These are phyloP conservation scores for Mariannaea sp. DNA, from an alignment of 2,329 filamentous ascomycete genomes.

Conservation along the genomic window DNA sequence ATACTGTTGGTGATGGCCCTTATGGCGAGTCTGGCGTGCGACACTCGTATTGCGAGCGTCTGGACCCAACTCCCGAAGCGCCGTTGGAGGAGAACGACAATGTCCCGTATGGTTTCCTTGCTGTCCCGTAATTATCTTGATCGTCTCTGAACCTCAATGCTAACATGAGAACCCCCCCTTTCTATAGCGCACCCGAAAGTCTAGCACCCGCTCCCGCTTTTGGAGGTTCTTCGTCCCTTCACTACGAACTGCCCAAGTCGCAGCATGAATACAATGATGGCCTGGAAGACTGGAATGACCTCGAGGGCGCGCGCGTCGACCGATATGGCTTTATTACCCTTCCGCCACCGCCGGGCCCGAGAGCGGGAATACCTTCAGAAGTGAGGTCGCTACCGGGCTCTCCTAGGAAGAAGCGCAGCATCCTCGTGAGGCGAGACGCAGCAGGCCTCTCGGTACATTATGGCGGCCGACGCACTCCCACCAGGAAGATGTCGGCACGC, in stretches of 20 bases:
- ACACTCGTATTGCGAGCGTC: conserved; percentile 53
- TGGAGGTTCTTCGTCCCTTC: conserved; percentile 51
- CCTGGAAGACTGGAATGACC: conserved; percentile 70
- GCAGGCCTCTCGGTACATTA: conserved; percentile 48
- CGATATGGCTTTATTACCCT: conserved; percentile 69
- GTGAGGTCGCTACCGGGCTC: conserved; percentile 50
- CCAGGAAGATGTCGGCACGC: conserved; percentile 60
- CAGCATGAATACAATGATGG: conserved; percentile 60
- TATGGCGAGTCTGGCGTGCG: conserved; percentile 58
- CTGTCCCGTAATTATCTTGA: conserved; percentile 31
- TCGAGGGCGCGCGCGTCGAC: conserved; percentile 65
- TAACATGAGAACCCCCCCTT: conserved; percentile 36
- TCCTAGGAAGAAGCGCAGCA: conserved; percentile 51
- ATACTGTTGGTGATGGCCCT: conserved; percentile 60
- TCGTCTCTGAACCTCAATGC: conserved; percentile 37
- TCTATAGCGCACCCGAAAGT: conserved; percentile 37
- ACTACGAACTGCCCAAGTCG: conserved; percentile 46
- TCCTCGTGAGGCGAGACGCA: conserved; percentile 47
- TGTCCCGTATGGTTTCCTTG: conserved; percentile 62
- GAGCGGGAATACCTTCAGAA: conserved; percentile 48
- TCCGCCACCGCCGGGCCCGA: conserved; percentile 49
- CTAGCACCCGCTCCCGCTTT: conserved; percentile 45
- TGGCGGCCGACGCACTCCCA: conserved; percentile 50
- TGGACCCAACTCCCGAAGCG: conserved; percentile 56
- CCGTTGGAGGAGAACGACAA: conserved; percentile 58